Evolutionary conservation across 1,284 basidiomycete genomes (phyloP), one percentile per base, ranked within the genome.

Genomic region (Moesziomyces antarcticus): DNA sequence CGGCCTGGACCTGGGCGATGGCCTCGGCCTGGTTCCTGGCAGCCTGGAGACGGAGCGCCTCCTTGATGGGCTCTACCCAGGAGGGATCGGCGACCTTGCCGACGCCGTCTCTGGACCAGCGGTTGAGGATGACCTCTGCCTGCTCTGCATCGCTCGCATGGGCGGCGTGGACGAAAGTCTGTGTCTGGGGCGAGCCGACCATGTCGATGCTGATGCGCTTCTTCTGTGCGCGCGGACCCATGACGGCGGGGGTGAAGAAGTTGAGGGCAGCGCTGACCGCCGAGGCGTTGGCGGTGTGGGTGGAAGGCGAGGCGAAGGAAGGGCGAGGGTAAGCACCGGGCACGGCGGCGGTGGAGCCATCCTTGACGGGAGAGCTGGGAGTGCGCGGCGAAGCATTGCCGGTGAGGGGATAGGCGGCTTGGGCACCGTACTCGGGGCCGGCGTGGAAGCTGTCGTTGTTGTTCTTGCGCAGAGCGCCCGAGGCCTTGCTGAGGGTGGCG

Each of bases 101-200:
- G 80, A 94, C 86, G 37, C 93, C 92, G 85, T 97, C 94, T 48
- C 92, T 90, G 37, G 92, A 91, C 94, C 95, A 97, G 67, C 93
- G 88, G 74, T 89, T 90, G 55, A 97, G 89, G 61, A 97, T 88
- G 33, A 92, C 93, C 82, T 93, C 92, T 30, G 93, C 90, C 84
- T 97, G 93, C 85, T 94, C 93, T 22, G 90, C 92, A 85, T 96
- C 93, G 60, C 93, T 94, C 20, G 95, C 93, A 85, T 97, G 94
- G 22, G 95, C 91, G 65, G 96, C 88, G 85, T 97, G 95, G 8
- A 81, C 74, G 40, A 81, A 81, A 13, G 63, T 75, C 21, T 69
- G 62, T 3, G 72, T 70, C 27, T 66, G 63, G 30, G 79, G 79
- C 20, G 78, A 64, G 13, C 76, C 61, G 54, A 81, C 66, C 78